Evolutionary conservation across 176 grass and related monocot species (phyloP).

Genomic region (Carex cristatella): DNA sequence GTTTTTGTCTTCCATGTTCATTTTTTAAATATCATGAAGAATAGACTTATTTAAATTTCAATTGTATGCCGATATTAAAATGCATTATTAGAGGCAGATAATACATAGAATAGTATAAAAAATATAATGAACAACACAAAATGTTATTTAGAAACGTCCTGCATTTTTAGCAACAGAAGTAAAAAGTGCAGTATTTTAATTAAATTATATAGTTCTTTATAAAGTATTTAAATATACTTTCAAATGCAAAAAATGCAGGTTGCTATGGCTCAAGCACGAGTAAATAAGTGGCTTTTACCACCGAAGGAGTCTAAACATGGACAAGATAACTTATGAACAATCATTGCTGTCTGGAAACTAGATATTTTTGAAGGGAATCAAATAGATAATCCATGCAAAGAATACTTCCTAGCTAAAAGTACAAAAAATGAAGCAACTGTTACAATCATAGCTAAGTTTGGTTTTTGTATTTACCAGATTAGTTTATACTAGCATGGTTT

Average conservation of each 20-base stretch:
- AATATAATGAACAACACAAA: neutral
- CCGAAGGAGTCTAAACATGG: conserved; percentile 16
- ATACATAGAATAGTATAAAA: neutral
- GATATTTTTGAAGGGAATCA: neutral
- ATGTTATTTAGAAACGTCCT: neutral
- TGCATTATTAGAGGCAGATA: neutral
- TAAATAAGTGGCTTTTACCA: conserved; percentile 26
- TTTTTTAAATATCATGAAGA: neutral
- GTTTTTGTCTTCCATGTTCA: neutral
- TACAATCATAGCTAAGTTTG: neutral
- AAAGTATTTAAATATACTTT: neutral
- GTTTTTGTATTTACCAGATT: neutral
- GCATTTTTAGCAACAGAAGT: neutral
- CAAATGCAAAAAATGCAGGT: conserved; percentile 8
- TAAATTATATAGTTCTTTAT: no score
- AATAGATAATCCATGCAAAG: neutral
- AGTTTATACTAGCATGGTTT: neutral
- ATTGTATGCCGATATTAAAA: neutral
- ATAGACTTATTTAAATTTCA: neutral
- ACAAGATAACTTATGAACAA: conserved; percentile 6
- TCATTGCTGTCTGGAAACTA: neutral
- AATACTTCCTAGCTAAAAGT: neutral
- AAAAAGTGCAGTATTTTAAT: no score
- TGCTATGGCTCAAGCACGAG: conserved; percentile 21
- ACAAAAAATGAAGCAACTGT: neutral